Evolutionary conservation across 2,329 filamentous ascomycete genomes (phyloP), one percentile per base, ranked within the genome.

Genomic region (Onygena corvina): DNA sequence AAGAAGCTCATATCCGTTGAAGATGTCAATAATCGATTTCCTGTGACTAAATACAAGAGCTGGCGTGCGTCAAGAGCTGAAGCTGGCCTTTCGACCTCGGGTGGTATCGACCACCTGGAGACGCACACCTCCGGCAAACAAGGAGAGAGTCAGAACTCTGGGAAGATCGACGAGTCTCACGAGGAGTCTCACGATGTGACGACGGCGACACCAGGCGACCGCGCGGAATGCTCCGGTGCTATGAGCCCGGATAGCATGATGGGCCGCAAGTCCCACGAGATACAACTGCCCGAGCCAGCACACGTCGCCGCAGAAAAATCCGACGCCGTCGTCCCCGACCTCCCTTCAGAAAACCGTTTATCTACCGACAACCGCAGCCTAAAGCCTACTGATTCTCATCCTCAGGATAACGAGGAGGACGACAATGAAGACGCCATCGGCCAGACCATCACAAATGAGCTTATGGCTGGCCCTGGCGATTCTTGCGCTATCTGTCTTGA

Each of bases 1-100:
- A 98, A 98, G 80, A 98, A 95, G 67, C 69, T 98, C 58, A 96
- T 98, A 92, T 86, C 85, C 1, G 95, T 96, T 81, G 92, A 98
- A 54, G 92, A 98, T 68, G 92, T 98, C 54, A 96, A 98, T 64
- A 88, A 93, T 58, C 86, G 93, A 58, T 98, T 98, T 60, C 90
- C 92, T 0, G 80, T 95, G 70, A 82, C 81, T 58, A 96, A 96
- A 68, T 98, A 98, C 76, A 96, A 98, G 72, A 79, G 77, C 47
- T 98, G 92, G 90, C 84, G 92, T 52, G 82, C 85, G 4, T 80
- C 80, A 49, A 82, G 90, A 52, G 88, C 88, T 50, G 79, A 83
- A 51, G 80, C 93, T 64, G 92, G 90, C 5, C 71, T 96, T 42
- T 82, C 90, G 2, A 84, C 87, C 7, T 78, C 79, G 49, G 92